phyloP scores from a whole-genome alignment of 352 stramenopile species.

The Phytophthora colocasiae region DNA sequence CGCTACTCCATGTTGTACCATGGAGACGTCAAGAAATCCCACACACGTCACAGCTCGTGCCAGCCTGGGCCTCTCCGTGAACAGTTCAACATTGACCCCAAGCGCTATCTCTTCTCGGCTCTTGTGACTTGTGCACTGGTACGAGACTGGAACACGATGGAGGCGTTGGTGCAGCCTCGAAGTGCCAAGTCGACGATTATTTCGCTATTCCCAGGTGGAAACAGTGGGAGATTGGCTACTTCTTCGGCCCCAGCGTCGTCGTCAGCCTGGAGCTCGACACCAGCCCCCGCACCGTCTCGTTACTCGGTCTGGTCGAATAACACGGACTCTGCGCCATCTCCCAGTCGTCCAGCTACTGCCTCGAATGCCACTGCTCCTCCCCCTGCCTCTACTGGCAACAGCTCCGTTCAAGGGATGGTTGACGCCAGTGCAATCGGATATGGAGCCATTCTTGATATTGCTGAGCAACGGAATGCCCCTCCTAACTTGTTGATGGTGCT shows the following conservation, averaged over 20 bases:
- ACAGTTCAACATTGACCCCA: slow-evolving; percentile 56
- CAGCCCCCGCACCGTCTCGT: slow-evolving; percentile 31
- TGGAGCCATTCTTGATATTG: slow-evolving; percentile 77
- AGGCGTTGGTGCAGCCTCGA: slow-evolving; percentile 48
- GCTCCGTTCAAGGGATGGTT: slow-evolving; percentile 33
- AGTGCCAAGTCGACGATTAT: slow-evolving; percentile 50
- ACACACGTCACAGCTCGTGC: slow-evolving; percentile 33
- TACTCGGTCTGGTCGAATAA: slow-evolving; percentile 43
- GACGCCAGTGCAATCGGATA: slow-evolving; percentile 65
- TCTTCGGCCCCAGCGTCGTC: slow-evolving; percentile 28
- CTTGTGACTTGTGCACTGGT: slow-evolving; percentile 53
- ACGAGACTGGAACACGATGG: slow-evolving; percentile 63
- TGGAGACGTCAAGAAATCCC: slow-evolving; percentile 31
- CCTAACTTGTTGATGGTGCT: slow-evolving; percentile 48
- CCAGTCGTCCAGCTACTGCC: slow-evolving; percentile 13
- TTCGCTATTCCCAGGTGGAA: slow-evolving; percentile 35
- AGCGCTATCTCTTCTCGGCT: slow-evolving; percentile 60
- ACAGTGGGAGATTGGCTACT: slow-evolving; percentile 18
- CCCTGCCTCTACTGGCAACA: slow-evolving; percentile 22
- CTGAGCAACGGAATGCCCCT: slow-evolving; percentile 51
- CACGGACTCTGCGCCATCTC: slow-evolving; percentile 28
- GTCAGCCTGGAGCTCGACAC: slow-evolving; percentile 28
- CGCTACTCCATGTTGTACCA: slow-evolving; percentile 77
- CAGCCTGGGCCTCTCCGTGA: slow-evolving; percentile 43
- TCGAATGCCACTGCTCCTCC: slow-evolving; percentile 20